Percentiles rank a stretch among this genome's conserved stretches.
Conservation (phyloP, 78 protist genomes). For the Anaeramoeba flamelloides region DNA sequence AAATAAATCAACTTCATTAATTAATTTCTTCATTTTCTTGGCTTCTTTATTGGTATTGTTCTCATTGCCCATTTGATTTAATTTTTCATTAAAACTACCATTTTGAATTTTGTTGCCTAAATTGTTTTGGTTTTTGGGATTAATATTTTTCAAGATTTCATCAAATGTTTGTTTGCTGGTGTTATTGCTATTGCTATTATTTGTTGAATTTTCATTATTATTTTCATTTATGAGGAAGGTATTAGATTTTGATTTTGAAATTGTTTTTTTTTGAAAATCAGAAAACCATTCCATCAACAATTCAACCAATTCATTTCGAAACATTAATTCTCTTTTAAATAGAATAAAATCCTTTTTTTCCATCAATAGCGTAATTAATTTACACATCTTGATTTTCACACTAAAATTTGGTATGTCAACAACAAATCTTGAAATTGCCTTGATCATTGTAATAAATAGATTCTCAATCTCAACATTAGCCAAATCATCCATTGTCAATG, state of each 20-base stretch:
- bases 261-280: neutral
- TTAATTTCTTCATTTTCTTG: neutral
- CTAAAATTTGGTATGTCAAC: neutral
- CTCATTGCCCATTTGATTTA: neutral
- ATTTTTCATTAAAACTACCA: no score
- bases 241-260: neutral
- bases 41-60: neutral
- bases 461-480: neutral
- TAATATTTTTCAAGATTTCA: no score
- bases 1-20: neutral
- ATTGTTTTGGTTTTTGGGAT: no score
- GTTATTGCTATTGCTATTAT: no score
- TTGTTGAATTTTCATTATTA: no score
- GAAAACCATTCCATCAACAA: neutral
- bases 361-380: neutral
- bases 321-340: neutral
- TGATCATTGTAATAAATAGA: neutral
- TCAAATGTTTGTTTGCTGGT: no score
- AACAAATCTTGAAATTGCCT: neutral
- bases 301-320: neutral
- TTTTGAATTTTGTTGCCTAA: no score
- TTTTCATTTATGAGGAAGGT: no score
- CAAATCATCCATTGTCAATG: neutral
- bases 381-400: neutral
- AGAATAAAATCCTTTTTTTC: neutral